phyloP scores from a whole-genome alignment of 257 asterid genomes.

The Solanum pimpinellifolium region DNA sequence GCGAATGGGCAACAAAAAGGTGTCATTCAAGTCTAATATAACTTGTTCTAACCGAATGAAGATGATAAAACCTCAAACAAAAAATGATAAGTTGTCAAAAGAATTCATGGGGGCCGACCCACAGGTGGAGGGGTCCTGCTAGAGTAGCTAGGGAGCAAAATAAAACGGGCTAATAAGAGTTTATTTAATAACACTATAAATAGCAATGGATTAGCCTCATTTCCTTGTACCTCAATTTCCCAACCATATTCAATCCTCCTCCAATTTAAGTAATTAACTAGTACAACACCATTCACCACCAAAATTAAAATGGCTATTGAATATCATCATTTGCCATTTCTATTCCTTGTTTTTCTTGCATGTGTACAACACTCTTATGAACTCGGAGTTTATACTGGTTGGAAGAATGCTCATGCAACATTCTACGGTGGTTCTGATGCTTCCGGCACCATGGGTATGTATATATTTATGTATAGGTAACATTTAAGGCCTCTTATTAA shows the following conservation, averaged over 20 bases:
- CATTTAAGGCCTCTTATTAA: not conserved
- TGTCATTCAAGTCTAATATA: too few relatives aligned
- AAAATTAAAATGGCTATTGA: not conserved
- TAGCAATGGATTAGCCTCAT: constrained; percentile 6
- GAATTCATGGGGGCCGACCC: not conserved
- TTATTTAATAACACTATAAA: not conserved
- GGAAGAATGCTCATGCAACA: constrained; percentile 52
- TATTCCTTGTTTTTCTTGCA: not conserved
- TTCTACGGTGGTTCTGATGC: constrained; percentile 62
- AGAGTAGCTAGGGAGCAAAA: not conserved
- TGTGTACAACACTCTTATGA: not conserved
- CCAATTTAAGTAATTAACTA: not conserved
- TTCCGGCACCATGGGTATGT: constrained; percentile 53
- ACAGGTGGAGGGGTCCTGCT: not conserved
- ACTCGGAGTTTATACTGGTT: constrained; percentile 8
- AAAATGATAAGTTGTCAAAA: not conserved
- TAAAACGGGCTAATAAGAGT: not conserved
- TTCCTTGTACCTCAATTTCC: not conserved
- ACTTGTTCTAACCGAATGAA: not conserved
- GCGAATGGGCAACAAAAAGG: too few relatives aligned
- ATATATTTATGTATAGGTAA: not conserved
- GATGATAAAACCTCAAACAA: not conserved
- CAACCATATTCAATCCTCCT: not conserved
- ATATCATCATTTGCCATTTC: not conserved
- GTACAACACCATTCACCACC: not conserved